Evolutionary conservation across 2,329 filamentous ascomycete genomes (phyloP).

Genomic region (Stylonectria norvegica): DNA sequence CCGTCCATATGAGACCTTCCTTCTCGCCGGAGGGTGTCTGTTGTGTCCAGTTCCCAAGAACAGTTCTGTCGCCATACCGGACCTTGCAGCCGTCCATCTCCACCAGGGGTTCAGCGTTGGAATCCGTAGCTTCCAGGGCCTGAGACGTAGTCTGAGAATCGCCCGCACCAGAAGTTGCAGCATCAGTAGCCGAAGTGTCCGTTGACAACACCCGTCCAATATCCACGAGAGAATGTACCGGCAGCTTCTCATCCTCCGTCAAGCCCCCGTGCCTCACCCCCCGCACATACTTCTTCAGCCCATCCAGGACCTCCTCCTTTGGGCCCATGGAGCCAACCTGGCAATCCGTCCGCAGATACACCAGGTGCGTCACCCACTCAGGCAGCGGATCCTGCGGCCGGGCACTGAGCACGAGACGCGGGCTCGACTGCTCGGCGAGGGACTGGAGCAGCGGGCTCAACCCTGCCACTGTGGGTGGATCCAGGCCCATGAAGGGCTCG

Average conservation of each 20-base stretch:
- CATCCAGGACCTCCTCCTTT: constrained; percentile 59
- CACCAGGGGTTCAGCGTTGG: constrained; percentile 65
- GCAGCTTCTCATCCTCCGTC: constrained; percentile 46
- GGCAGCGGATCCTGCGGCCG: constrained; percentile 85
- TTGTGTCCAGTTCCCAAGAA: constrained; percentile 78
- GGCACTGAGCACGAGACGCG: constrained; percentile 72
- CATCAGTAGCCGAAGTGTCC: constrained; percentile 15
- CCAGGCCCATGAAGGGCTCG: constrained; percentile 94
- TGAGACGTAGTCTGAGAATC: constrained; percentile 12
- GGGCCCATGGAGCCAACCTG: constrained; percentile 63
- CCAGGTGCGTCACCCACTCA: constrained; percentile 83
- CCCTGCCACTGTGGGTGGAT: constrained; percentile 72
- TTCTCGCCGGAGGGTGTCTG: constrained; percentile 44
- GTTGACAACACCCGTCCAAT: constrained; percentile 45
- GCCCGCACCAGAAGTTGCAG: background rate
- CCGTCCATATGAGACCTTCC: constrained; percentile 75
- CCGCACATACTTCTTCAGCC: constrained; percentile 47
- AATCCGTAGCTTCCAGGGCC: constrained; percentile 20
- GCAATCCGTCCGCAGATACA: constrained; percentile 67
- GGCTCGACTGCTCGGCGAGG: constrained; percentile 63
- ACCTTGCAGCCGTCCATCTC: constrained; percentile 86
- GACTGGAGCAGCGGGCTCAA: constrained; percentile 68
- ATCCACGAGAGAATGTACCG: constrained; percentile 47
- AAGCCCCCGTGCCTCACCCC: constrained; percentile 43
- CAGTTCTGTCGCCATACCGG: constrained; percentile 71